Evolutionary conservation across 2,329 filamentous ascomycete species (phyloP), one percentile per base, ranked within the genome.

Genomic region (Colletotrichum limetticola): DNA sequence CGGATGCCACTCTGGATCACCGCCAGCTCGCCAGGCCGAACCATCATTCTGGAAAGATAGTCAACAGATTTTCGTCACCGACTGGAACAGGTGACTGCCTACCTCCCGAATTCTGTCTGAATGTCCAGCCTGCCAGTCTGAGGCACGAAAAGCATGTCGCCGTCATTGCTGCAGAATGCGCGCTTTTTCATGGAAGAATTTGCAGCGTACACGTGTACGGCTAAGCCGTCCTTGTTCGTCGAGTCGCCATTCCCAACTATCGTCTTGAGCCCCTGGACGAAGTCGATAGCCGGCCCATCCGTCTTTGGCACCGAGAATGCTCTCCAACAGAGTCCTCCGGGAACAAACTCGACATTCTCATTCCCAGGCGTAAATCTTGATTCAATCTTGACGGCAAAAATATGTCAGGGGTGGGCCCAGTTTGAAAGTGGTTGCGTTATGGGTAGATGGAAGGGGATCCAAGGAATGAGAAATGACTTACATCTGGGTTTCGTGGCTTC

Each of bases 1-100:
- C 91, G 85, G 65, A 92, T 86, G 32, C 91, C 91, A 12, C 90
- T 84, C 8, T 90, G 91, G 28, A 93, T 89, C 12, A 93, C 87
- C 65, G 86, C 88, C 68, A 93, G 88, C 78, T 92, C 90, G 37
- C 91, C 91, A 0, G 91, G 91, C 35, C 90, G 87, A 4, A 93
- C 88, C 63, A 90, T 75, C n/a, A 73, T 74, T 58, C 61, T 76
- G 22, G 16, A 14, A 19, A 28, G 32, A 58, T 42, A 6, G 24
- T 72, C 52, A 72, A 53, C 42, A 12, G 9, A 28, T 2, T 72
- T 69, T 32, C 4, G 73, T 53, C 59, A 68, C 59, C 69, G 12
- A 52, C n/a, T 53, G 22, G 52, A 42, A 22, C 26, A 37, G 81
- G 75, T n/a, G 16, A 9, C 42, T 62, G 14, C 26, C 16, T 77